Conservation (phyloP, 1,139 yeast genomes). For the Kodamaea derodonti region DNA sequence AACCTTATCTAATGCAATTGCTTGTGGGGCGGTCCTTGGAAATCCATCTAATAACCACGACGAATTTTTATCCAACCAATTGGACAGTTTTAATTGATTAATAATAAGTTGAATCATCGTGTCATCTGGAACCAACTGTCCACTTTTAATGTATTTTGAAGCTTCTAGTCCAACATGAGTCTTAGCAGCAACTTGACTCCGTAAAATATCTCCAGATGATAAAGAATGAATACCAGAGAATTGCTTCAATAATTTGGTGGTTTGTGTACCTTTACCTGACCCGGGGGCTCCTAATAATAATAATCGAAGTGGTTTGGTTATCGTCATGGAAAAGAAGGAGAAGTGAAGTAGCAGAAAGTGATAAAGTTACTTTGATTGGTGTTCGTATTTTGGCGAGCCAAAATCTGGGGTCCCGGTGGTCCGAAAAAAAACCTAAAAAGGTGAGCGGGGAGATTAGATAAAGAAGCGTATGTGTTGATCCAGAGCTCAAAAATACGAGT, state of each 20-base stretch:
- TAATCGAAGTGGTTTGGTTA: conserved; percentile 51
- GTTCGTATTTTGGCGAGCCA: too few species aligned
- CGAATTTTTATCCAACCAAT: conserved; percentile 45
- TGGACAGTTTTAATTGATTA: conserved; percentile 38
- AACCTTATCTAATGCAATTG: conserved; percentile 50
- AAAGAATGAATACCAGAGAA: conserved; percentile 51
- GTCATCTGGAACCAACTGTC: conserved; percentile 70
- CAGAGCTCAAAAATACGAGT: too few species aligned
- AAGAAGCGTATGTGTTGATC: too few species aligned
- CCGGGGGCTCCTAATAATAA: conserved; percentile 91
- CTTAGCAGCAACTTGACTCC: conserved; percentile 57
- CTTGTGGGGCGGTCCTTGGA: conserved; percentile 79
- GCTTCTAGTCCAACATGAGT: conserved; percentile 62
- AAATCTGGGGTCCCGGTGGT: background rate
- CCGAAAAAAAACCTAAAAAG: background rate
- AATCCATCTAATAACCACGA: conserved; percentile 88
- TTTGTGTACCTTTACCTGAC: conserved; percentile 89
- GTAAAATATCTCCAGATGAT: conserved; percentile 80
- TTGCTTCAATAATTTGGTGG: conserved; percentile 55
- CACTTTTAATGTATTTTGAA: conserved; percentile 50
- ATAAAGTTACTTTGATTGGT: too few species aligned
- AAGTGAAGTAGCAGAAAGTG: background rate
- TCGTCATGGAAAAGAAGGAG: background rate
- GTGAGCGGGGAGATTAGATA: conserved; percentile 5
- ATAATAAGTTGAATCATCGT: conserved; percentile 61